These are phyloP conservation scores for Fagopyrum esculentum DNA, from an alignment of 148 eudicot genomes.

Conservation along the genomic window DNA sequence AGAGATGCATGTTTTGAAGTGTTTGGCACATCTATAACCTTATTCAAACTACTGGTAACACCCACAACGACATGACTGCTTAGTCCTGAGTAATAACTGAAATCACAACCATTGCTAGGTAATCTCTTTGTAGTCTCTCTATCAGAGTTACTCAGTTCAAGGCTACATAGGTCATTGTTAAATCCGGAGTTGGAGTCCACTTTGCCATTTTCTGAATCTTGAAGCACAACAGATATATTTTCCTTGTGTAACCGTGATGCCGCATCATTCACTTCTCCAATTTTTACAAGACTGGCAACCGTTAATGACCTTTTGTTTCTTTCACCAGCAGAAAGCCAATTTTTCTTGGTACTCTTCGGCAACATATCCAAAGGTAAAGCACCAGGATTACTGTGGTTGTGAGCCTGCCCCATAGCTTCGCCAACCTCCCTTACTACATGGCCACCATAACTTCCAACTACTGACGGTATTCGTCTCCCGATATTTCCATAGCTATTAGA, in stretches of 20 bases:
- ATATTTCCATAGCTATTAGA: background rate
- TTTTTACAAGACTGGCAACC: conserved; percentile 1
- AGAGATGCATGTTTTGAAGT: background rate
- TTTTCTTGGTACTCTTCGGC: conserved; percentile 14
- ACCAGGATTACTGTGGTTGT: background rate
- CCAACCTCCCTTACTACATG: background rate
- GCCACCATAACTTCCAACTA: conserved; percentile 6
- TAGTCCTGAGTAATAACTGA: background rate
- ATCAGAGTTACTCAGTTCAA: conserved; percentile 6
- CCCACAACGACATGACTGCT: background rate
- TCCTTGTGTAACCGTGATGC: background rate
- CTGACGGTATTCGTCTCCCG: background rate
- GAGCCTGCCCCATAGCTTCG: background rate
- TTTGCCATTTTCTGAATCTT: background rate
- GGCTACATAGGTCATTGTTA: background rate
- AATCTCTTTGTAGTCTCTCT: background rate
- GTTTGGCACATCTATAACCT: conserved; percentile 4
- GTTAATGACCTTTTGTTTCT: background rate
- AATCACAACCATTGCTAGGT: background rate
- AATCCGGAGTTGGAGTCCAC: background rate
- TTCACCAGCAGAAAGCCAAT: conserved; percentile 11
- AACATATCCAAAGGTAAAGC: background rate
- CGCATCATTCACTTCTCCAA: conserved; percentile 5
- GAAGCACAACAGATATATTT: background rate
- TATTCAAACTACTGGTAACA: conserved; percentile 1